Base-by-base conservation (phyloP, 306 rosid genomes). In the Cicer yamashitae region DNA sequence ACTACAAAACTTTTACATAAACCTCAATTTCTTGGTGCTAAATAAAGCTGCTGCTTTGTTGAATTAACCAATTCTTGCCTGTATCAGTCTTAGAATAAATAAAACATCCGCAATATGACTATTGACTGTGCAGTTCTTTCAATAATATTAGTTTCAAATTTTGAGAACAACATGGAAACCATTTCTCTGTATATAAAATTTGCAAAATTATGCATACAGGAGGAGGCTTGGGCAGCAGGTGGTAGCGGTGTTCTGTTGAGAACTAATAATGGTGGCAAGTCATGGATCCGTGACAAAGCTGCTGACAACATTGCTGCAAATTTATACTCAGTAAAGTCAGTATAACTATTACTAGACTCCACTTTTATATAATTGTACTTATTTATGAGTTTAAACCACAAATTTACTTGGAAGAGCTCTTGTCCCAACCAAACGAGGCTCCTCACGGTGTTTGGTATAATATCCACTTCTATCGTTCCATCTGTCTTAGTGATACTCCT, bases 191-290 rank as follows among this genome's bases (percentile, higher is more conserved):
- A 40, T 77, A 40, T 57, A 69, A 18, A 60, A 43, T 47, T 58
- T 78, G 70, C 18, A 60, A 64, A 44, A 44, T 78, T 53, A 15
- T 65, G 65, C 40, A 56, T 85, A 62, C 88, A 90, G 98, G 97
- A 89, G 0, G 98, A 94, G 88, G 98, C 98, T 64, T 94, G 98
- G 98, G 98, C 97, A 57, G 98, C 98, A 14, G 98, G 98, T 34
- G 98, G 98, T 80, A 94, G 98, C 80, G 98, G 98, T 60, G 41
- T 94, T 74, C 87, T 94, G 56, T 79, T 94, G 84, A 89, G 89
- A 83, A 88, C 98, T 56, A 90, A 86, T 75, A 91, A 94, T 70
- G 96, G 98, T 78, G 98, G 98, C 78, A 90, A 87, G 91, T 77
- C 96, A 73, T 94, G 97, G 98, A 79, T 57, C 76, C 98, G 96